These are phyloP conservation scores for Neopestalotiopsis sp. DNA, from an alignment of 2,329 filamentous ascomycete species.

Conservation along the genomic window DNA sequence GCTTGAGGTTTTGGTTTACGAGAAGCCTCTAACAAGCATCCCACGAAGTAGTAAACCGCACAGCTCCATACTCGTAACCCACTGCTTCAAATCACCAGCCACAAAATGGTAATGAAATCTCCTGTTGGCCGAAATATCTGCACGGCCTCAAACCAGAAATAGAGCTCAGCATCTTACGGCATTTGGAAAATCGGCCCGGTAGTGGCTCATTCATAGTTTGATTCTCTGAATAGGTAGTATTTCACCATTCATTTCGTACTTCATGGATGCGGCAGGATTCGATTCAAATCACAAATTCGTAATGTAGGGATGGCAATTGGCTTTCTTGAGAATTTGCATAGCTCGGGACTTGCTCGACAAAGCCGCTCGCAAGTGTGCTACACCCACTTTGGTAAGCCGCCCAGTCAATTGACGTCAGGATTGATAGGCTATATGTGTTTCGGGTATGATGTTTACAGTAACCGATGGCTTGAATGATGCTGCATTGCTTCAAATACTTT, in stretches of 20 bases:
- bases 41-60: neutral
- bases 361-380: neutral
- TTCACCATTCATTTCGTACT: neutral
- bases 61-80: neutral
- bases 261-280: neutral
- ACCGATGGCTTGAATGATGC: too few species aligned
- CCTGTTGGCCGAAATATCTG: neutral
- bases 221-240: neutral
- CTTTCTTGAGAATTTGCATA: neutral
- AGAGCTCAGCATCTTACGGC: neutral
- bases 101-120: neutral
- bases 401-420: neutral
- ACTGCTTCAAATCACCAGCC: neutral
- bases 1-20: neutral
- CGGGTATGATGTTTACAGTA: too few species aligned
- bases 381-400: neutral
- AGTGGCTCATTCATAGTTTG: neutral
- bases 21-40: neutral
- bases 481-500: too few species aligned
- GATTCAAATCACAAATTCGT: neutral
- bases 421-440: too few species aligned
- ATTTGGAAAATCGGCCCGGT: neutral
- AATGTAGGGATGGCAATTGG: neutral
- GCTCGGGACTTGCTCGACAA: neutral
- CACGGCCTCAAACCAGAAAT: neutral